Conservation (phyloP, 768 basidiomycete genomes). For the Termitomyces sp. region DNA sequence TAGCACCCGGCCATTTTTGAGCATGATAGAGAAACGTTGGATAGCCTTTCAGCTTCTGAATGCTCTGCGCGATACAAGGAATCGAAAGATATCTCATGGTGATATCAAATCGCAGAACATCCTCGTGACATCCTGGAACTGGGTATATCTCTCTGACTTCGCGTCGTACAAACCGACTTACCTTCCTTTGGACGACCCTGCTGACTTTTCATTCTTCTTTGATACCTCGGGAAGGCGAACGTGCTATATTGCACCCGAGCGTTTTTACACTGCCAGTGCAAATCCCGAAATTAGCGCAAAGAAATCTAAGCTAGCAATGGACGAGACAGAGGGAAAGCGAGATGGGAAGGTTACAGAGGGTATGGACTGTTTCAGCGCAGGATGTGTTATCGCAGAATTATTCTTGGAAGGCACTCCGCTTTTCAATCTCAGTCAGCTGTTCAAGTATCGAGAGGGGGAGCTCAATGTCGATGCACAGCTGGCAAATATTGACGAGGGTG, state of each 20-base stretch:
- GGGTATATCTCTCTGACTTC: slow-evolving; percentile 94
- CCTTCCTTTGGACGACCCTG: slow-evolving; percentile 92
- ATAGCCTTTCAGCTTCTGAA: slow-evolving; percentile 90
- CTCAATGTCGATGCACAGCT: slow-evolving; percentile 70
- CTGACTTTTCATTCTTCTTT: slow-evolving; percentile 97
- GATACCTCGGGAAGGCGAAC: slow-evolving; percentile 91
- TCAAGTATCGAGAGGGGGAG: slow-evolving; percentile 89
- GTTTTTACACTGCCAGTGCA: slow-evolving; percentile 76
- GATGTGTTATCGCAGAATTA: slow-evolving; percentile 93
- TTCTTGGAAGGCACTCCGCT: slow-evolving; percentile 92
- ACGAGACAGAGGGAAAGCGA: slow-evolving; percentile 55
- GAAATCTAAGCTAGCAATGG: slow-evolving; percentile 49
- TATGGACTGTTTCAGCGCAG: slow-evolving; percentile 96
- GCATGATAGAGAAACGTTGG: slow-evolving; percentile 94
- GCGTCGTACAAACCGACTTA: slow-evolving; percentile 93
- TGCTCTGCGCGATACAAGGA: slow-evolving; percentile 76
- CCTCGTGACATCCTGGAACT: slow-evolving; percentile 93
- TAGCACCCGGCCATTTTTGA: slow-evolving; percentile 95
- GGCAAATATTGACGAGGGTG: slow-evolving; percentile 63
- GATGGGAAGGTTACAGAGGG: slow-evolving; percentile 86
- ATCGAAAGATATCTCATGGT: slow-evolving; percentile 89
- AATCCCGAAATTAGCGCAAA: slow-evolving; percentile 68
- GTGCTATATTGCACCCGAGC: slow-evolving; percentile 94
- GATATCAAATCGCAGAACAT: slow-evolving; percentile 98
- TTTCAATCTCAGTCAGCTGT: slow-evolving; percentile 92